Percentiles rank a stretch among this genome's conserved stretches.
phyloP scores from a whole-genome alignment of 129 eudicot species.

The Artemisia annua region DNA sequence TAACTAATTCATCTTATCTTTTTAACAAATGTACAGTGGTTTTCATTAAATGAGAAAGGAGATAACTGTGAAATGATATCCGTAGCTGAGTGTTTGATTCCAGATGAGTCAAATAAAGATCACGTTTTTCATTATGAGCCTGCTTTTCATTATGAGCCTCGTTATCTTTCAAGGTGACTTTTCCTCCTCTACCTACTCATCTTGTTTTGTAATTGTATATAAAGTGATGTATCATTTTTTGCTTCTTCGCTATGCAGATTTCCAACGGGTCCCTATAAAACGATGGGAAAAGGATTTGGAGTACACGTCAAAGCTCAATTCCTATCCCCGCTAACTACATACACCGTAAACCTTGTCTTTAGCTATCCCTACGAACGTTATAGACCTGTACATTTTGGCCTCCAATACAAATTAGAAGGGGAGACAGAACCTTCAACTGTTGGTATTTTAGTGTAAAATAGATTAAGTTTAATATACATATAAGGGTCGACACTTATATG shows the following conservation, averaged over 20 bases:
- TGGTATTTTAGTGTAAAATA: too few species aligned
- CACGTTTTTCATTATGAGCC: not conserved
- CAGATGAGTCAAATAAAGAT: not conserved
- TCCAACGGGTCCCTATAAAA: not conserved
- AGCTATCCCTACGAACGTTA: not conserved
- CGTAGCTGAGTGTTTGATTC: not conserved
- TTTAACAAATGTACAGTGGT: not conserved
- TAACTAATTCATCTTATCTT: not conserved
- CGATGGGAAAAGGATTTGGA: too few species aligned
- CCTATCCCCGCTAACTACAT: not conserved
- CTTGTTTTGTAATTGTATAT: not conserved
- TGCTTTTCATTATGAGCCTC: too few species aligned
- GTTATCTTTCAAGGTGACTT: not conserved
- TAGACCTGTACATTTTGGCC: too few species aligned
- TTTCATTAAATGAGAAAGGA: not conserved
- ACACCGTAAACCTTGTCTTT: too few species aligned
- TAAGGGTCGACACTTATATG: too few species aligned
- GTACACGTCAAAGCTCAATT: not conserved
- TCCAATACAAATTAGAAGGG: too few species aligned
- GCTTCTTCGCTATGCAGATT: not conserved
- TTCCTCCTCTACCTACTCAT: too few species aligned
- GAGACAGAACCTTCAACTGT: too few species aligned
- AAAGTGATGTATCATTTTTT: not conserved
- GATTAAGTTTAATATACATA: too few species aligned
- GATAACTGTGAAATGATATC: conserved; percentile 14